These are phyloP conservation scores for Pseudocercospora pini-densiflorae DNA, from an alignment of 2,329 filamentous ascomycete species.

Conservation along the genomic window DNA sequence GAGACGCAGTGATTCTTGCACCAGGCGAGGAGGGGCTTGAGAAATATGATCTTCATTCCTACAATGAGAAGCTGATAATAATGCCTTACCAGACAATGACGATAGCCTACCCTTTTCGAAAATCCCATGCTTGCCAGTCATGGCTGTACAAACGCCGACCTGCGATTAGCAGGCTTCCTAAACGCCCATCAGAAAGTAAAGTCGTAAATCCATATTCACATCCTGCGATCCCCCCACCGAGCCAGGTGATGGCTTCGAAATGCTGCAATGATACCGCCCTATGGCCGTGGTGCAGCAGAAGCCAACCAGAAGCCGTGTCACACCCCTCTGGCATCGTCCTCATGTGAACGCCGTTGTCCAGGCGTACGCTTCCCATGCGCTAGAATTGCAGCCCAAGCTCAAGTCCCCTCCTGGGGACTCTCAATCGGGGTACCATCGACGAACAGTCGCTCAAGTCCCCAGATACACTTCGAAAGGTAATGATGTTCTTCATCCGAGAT, in stretches of 20 bases:
- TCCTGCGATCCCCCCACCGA: not conserved
- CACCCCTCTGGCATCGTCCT: not conserved
- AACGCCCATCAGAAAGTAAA: not conserved
- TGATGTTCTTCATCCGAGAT: not conserved
- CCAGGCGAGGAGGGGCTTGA: no score
- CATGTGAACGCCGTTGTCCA: not conserved
- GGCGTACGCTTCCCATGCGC: not conserved
- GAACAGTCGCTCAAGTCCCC: not conserved
- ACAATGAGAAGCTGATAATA: slow-evolving; percentile 4
- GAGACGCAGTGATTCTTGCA: no score
- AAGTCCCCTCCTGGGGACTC: not conserved
- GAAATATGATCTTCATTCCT: not conserved
- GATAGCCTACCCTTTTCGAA: not conserved
- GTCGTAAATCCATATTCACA: slow-evolving; percentile 7
- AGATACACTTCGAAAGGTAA: not conserved
- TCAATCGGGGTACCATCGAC: not conserved
- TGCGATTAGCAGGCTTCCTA: not conserved
- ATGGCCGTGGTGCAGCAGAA: not conserved
- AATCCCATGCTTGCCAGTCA: slow-evolving; percentile 2
- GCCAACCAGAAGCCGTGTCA: not conserved
- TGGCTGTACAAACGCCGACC: slow-evolving; percentile 2
- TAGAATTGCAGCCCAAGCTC: not conserved
- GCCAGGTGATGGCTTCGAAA: not conserved
- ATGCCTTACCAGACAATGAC: slow-evolving; percentile 5
- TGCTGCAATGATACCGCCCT: not conserved